Evolutionary conservation across 805 yeast genomes (phyloP).

Genomic region (Pichia scutulata): DNA sequence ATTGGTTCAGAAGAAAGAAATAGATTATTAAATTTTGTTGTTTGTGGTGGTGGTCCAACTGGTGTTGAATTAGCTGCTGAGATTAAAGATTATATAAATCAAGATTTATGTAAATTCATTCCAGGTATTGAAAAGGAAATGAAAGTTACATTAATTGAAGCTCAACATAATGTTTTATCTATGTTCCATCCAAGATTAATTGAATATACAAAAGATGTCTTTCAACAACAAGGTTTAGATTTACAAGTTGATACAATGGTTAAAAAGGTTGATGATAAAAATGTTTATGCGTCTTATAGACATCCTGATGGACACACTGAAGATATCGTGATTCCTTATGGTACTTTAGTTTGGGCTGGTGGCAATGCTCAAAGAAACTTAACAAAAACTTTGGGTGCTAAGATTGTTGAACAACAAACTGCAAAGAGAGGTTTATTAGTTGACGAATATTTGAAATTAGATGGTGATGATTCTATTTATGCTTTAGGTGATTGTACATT

Average conservation of each 20-base stretch:
- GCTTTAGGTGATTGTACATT: constrained; percentile 95
- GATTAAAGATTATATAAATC: constrained; percentile 87
- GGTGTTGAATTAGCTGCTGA: constrained; percentile 98
- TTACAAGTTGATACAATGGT: constrained; percentile 83
- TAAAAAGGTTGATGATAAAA: constrained; percentile 66
- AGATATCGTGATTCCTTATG: constrained; percentile 64
- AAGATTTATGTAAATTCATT: constrained; percentile 83
- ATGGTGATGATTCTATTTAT: constrained; percentile 74
- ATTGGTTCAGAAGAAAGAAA: constrained; percentile 66
- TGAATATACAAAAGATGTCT: constrained; percentile 72
- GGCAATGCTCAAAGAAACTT: constrained; percentile 88
- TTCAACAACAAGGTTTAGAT: constrained; percentile 58
- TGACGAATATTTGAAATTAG: constrained; percentile 71
- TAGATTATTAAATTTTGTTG: constrained; percentile 79
- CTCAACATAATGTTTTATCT: constrained; percentile 78
- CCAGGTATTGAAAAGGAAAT: constrained; percentile 80
- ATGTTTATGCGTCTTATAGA: constrained; percentile 64
- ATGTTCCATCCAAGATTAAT: constrained; percentile 64
- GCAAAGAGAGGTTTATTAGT: constrained; percentile 88
- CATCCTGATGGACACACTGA: constrained; percentile 59
- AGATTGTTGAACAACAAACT: constrained; percentile 68
- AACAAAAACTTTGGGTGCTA: constrained; percentile 54
- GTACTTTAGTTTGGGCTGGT: constrained; percentile 94
- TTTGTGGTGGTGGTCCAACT: constrained; percentile 98
- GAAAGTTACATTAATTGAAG: constrained; percentile 81